phyloP scores from a whole-genome alignment of 768 basidiomycete species.

The Termitomyces sp. region DNA sequence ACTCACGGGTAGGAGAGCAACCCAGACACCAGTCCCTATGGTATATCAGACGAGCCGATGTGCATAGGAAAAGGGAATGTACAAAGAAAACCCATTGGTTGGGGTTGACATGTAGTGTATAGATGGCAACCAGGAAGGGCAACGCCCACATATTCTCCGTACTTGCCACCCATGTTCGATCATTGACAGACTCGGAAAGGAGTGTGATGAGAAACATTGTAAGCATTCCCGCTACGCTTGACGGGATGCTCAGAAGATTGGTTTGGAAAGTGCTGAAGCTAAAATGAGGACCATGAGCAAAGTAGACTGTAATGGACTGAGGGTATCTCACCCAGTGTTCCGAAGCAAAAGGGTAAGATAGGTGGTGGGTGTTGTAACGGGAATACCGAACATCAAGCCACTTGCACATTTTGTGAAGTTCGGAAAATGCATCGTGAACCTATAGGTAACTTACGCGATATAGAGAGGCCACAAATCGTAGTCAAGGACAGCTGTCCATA shows the following conservation, averaged over 20 bases:
- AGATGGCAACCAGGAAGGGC: slow-evolving; percentile 55
- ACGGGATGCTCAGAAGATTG: slow-evolving; percentile 59
- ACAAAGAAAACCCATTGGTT: slow-evolving; percentile 54
- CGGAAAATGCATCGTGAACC: neutral
- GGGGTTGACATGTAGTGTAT: slow-evolving; percentile 39
- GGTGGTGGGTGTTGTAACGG: slow-evolving; percentile 38
- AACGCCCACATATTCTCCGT: slow-evolving; percentile 54
- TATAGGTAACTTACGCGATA: slow-evolving; percentile 31
- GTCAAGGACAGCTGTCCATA: slow-evolving; percentile 53
- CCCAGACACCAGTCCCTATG: slow-evolving; percentile 36
- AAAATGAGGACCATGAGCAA: neutral
- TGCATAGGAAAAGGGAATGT: slow-evolving; percentile 11
- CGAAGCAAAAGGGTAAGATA: slow-evolving; percentile 59
- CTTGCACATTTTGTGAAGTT: slow-evolving; percentile 20
- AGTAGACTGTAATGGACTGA: neutral
- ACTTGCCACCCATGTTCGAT: slow-evolving; percentile 51
- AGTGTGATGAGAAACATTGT: slow-evolving; percentile 47
- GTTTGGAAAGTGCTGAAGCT: slow-evolving; percentile 58
- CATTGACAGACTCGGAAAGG: slow-evolving; percentile 47
- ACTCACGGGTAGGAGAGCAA: slow-evolving; percentile 41
- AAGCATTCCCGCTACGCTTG: slow-evolving; percentile 43
- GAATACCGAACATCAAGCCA: slow-evolving; percentile 50
- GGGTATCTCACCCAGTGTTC: slow-evolving; percentile 37
- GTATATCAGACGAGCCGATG: neutral
- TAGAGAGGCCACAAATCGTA: slow-evolving; percentile 69